Evolutionary conservation across 2,329 filamentous ascomycete species (phyloP).

Genomic region (Exophiala oligosperma): DNA sequence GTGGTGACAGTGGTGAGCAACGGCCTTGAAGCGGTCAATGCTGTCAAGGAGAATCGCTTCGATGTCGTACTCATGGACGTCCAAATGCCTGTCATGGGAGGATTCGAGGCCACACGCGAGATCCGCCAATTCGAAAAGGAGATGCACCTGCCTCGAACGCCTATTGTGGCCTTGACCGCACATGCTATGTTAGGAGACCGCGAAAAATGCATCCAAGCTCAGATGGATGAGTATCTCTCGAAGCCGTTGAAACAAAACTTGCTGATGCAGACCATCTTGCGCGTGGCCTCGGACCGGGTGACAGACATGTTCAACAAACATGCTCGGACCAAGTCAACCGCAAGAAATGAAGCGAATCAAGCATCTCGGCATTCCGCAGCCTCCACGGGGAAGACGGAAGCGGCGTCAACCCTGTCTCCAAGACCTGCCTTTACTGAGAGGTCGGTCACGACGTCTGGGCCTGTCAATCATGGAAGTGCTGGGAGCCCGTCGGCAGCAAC

Average conservation of each 20-base stretch:
- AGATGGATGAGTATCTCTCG: constrained; percentile 99
- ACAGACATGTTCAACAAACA: constrained; percentile 69
- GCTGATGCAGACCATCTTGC: constrained; percentile 95
- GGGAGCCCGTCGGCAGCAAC: constrained; percentile 65
- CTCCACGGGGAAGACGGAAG: background rate
- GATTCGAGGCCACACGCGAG: constrained; percentile 94
- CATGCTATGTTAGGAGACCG: constrained; percentile 98
- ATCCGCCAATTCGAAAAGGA: constrained; percentile 92
- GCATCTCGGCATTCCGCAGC: background rate
- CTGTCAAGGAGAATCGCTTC: constrained; percentile 86
- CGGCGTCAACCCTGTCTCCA: background rate
- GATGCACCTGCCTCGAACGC: constrained; percentile 76
- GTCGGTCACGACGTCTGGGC: constrained; percentile 68
- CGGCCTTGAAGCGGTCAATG: constrained; percentile 89
- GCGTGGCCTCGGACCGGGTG: constrained; percentile 89
- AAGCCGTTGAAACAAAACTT: constrained; percentile 97
- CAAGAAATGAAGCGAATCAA: constrained; percentile 12
- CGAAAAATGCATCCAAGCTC: constrained; percentile 96
- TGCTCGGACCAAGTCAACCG: constrained; percentile 45
- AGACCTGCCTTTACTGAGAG: constrained; percentile 61
- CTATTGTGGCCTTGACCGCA: constrained; percentile 94
- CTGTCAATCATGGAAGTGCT: constrained; percentile 54
- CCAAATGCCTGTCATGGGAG: constrained; percentile 99
- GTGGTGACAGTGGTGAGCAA: constrained; percentile 79
- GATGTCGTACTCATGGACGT: constrained; percentile 99